Conservation (phyloP, 768 basidiomycete genomes). For the Neoboletus magnificus region DNA sequence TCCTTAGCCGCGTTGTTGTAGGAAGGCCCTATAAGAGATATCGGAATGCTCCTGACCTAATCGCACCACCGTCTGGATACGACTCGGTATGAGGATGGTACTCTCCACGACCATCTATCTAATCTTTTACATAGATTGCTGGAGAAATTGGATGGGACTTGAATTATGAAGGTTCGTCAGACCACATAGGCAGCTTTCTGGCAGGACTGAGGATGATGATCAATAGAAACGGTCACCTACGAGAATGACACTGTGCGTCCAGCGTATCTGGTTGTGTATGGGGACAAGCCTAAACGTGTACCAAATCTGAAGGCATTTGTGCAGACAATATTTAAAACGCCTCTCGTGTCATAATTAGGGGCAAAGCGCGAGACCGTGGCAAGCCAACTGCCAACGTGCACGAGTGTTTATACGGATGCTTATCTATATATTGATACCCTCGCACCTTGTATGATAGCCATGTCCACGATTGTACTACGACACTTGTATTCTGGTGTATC, state of each 20-base stretch:
- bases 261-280: conserved; percentile 64
- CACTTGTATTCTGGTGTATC: conserved; percentile 9
- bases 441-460: conserved; percentile 16
- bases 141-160: conserved; percentile 63
- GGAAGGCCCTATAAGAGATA: conserved; percentile 53
- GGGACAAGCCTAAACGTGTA: conserved; percentile 24
- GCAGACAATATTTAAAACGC: conserved; percentile 30
- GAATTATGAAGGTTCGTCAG: conserved; percentile 49
- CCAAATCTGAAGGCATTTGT: conserved; percentile 27
- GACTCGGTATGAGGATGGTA: conserved; percentile 48
- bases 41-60: conserved; percentile 46
- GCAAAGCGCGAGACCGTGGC: not conserved
- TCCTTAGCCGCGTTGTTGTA: conserved; percentile 62
- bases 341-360: conserved; percentile 25
- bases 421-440: conserved; percentile 13
- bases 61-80: conserved; percentile 52
- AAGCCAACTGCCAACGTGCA: not conserved
- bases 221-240: conserved; percentile 62
- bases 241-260: conserved; percentile 64
- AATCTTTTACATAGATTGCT: conserved; percentile 40
- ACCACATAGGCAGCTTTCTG: not conserved
- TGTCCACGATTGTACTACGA: conserved; percentile 5
- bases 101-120: not conserved
- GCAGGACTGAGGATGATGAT: not conserved
- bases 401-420: conserved; percentile 10